These are phyloP conservation scores for Polysphondylium violaceum DNA, from an alignment of 78 protist species.

Conservation along the genomic window DNA sequence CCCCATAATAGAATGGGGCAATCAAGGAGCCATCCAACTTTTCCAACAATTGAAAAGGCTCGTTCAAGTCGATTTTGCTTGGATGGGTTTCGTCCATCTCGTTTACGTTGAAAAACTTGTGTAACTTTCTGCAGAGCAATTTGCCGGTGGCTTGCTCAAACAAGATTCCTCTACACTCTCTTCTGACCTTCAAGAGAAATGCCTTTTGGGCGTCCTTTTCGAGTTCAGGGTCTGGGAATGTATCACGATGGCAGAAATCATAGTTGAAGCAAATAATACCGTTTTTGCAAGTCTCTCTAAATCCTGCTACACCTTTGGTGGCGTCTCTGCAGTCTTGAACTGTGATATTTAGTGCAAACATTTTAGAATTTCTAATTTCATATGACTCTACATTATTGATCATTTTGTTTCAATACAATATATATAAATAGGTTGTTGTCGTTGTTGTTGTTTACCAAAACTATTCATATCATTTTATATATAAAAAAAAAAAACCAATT, in stretches of 20 bases:
- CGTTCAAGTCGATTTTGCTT: constrained; percentile 36
- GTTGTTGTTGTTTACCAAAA: no score
- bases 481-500: no score
- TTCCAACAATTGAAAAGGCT: constrained; percentile 35
- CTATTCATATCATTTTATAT: no score
- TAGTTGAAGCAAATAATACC: constrained; percentile 43
- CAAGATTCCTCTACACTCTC: constrained; percentile 72
- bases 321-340: constrained; percentile 68
- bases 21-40: constrained; percentile 66
- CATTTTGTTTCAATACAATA: no score
- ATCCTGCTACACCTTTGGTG: constrained; percentile 42
- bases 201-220: constrained; percentile 23
- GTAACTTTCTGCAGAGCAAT: constrained; percentile 46
- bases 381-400: not conserved
- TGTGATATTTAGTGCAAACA: constrained; percentile 51
- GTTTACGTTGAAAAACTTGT: constrained; percentile 66
- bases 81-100: constrained; percentile 53
- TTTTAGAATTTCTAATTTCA: constrained; percentile 22
- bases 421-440: no score
- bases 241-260: constrained; percentile 40
- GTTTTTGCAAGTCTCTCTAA: constrained; percentile 28
- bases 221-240: constrained; percentile 45
- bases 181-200: constrained; percentile 50
- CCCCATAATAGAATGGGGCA: constrained; percentile 44
- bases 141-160: constrained; percentile 25